Evolutionary conservation across 31 red algal genomes (phyloP), one percentile per base, ranked within the genome.

Genomic region (Endocladia muricata): DNA sequence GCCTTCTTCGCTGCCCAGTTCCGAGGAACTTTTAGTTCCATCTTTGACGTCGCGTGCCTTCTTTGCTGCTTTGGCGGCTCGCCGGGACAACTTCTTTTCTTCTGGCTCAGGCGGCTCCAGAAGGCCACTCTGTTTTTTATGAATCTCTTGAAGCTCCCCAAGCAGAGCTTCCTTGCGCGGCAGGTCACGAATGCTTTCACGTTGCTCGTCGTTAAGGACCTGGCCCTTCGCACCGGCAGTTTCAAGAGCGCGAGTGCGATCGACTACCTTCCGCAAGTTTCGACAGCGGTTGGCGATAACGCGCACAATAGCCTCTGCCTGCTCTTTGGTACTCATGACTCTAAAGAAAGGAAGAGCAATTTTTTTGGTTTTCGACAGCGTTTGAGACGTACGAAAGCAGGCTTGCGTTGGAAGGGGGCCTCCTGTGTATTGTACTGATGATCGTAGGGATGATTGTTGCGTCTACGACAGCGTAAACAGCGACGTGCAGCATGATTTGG

Each of bases 261-360:
- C 86, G 49, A 90, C 83, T 5, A 73, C 78, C 60, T 90, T 90
- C 15, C 86, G 77, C 22, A 90, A 41, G 61, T 90, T 90, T 1
- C 86, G 86, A 71, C 77, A 83, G 5, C 73, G 34, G 58, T 89
- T 89, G 40, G 85, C 79, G 8, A 89, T 61, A 19, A 89, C 67
- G 29, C 55, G 64, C 2, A 89, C 55, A 29, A 76, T 74, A 8
- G 85, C 66, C 56, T 89, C 85, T 32, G 75, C 51, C 36, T 61
- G 69, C 31, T 85, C 81, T 52, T 73, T 62, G 32, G 67, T 64
- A 41, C 35, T 21, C 81, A 85, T 85, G 30, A 26, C 76, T 13
- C n/a, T n/a, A n/a, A n/a, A n/a, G n/a, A n/a, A n/a, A n/a, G n/a
- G n/a, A n/a, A n/a, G n/a, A n/a, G n/a, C n/a, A n/a, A n/a, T n/a